A percentile compares a stretch with the other conserved stretches of the same genome.
Conservation (phyloP, 2,329 filamentous ascomycete genomes). For the Beauveria sp. region DNA sequence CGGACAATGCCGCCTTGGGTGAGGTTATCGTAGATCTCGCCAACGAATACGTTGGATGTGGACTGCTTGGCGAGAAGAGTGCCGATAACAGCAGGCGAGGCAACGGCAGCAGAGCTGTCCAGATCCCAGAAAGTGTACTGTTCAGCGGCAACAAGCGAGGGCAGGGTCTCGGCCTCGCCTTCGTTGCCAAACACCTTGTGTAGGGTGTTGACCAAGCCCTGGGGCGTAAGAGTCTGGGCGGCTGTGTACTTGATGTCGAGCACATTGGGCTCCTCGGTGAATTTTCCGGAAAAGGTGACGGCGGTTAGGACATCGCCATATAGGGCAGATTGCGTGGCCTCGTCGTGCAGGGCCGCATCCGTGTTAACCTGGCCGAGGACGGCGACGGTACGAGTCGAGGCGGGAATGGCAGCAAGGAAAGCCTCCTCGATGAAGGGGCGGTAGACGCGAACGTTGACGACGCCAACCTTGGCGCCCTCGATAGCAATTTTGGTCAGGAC, state of each 20-base stretch:
- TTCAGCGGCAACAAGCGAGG: slow-evolving; percentile 50
- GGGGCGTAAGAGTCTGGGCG: slow-evolving; percentile 47
- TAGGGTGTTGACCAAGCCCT: slow-evolving; percentile 44
- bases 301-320: slow-evolving; percentile 89
- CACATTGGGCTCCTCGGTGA: slow-evolving; percentile 55
- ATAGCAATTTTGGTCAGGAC: slow-evolving; percentile 65
- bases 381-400: slow-evolving; percentile 65
- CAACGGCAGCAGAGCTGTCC: slow-evolving; percentile 62
- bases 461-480: slow-evolving; percentile 71
- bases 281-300: slow-evolving; percentile 68
- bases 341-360: slow-evolving; percentile 42
- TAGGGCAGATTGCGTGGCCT: slow-evolving; percentile 52
- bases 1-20: slow-evolving; percentile 71
- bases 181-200: slow-evolving; percentile 48
- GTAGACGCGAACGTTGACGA: slow-evolving; percentile 88
- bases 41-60: slow-evolving; percentile 53
- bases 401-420: slow-evolving; percentile 75
- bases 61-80: slow-evolving; percentile 63
- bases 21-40: slow-evolving; percentile 57
- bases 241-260: slow-evolving; percentile 87
- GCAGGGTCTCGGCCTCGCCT: slow-evolving; percentile 34
- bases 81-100: slow-evolving; percentile 54
- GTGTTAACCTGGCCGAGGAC: slow-evolving; percentile 85
- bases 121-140: slow-evolving; percentile 94
- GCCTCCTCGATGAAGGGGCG: slow-evolving; percentile 92